A percentile compares a stretch with the other conserved stretches of the same genome.
phyloP scores from a whole-genome alignment of 2,329 filamentous ascomycete genomes.

The Cercospora sojina region DNA sequence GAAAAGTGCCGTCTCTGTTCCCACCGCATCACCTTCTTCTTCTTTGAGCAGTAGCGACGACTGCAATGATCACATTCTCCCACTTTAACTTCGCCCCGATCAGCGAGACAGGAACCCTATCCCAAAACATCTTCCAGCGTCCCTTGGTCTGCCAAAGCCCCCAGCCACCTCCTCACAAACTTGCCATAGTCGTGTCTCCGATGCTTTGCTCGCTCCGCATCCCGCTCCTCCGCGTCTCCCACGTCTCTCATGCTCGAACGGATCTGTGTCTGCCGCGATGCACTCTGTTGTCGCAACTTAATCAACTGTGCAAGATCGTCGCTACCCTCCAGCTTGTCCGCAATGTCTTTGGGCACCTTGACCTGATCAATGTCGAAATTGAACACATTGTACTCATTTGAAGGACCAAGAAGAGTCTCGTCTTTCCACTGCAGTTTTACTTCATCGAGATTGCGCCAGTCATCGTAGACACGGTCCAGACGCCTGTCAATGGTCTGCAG shows the following conservation, averaged over 20 bases:
- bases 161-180: conserved; percentile 67
- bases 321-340: conserved; percentile 29
- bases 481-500: conserved; percentile 43
- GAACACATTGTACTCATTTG: conserved; percentile 30
- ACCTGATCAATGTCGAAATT: conserved; percentile 39
- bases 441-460: conserved; percentile 40
- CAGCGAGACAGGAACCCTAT: not conserved
- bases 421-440: not conserved
- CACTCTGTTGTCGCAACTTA: conserved; percentile 44
- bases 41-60: not conserved
- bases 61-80: not conserved
- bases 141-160: conserved; percentile 66
- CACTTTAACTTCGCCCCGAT: not conserved
- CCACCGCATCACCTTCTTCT: not conserved
- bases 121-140: conserved; percentile 48
- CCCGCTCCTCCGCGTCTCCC: conserved; percentile 44
- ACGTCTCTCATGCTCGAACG: conserved; percentile 7
- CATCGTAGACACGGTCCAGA: conserved; percentile 41
- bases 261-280: conserved; percentile 41
- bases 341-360: conserved; percentile 30
- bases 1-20: not conserved
- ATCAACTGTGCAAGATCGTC: conserved; percentile 36
- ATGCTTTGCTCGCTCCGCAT: conserved; percentile 54
- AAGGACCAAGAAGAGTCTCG: conserved; percentile 21
- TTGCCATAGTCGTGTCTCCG: conserved; percentile 62